Conservation (phyloP, 2,329 filamentous ascomycete species). For the Diaporthe sp. region DNA sequence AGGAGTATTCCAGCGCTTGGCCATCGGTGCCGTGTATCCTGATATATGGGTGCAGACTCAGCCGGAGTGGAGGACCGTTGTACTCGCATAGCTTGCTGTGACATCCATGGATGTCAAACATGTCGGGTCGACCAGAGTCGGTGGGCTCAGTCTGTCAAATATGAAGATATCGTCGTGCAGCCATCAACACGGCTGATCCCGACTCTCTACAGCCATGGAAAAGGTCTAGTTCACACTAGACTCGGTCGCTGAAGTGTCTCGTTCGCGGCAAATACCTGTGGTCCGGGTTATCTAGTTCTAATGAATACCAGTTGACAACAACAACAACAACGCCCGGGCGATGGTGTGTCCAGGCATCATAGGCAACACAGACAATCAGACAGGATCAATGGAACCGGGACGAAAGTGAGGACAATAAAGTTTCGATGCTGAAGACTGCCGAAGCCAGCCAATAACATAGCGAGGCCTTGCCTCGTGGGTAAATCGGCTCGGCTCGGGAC, state of each 20-base stretch:
- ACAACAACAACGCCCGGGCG: too few relatives aligned
- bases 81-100: neutral
- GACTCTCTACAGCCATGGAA: too few relatives aligned
- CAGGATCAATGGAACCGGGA: neutral
- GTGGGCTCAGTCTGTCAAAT: too few relatives aligned
- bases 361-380: fast-evolving
- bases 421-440: too few relatives aligned
- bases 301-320: too few relatives aligned
- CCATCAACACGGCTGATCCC: too few relatives aligned
- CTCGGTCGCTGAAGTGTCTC: too few relatives aligned
- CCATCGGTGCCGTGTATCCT: neutral
- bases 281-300: neutral
- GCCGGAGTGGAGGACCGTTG: neutral
- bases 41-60: neutral
- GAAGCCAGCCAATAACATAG: neutral
- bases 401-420: fast-evolving
- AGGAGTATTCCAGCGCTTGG: neutral
- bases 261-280: too few relatives aligned
- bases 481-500: neutral
- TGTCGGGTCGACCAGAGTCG: too few relatives aligned
- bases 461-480: neutral
- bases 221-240: too few relatives aligned
- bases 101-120: too few relatives aligned
- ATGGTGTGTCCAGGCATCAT: neutral
- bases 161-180: too few relatives aligned